phyloP scores from a whole-genome alignment of 176 grass and related monocot genomes.

The Aegilops bicornis region DNA sequence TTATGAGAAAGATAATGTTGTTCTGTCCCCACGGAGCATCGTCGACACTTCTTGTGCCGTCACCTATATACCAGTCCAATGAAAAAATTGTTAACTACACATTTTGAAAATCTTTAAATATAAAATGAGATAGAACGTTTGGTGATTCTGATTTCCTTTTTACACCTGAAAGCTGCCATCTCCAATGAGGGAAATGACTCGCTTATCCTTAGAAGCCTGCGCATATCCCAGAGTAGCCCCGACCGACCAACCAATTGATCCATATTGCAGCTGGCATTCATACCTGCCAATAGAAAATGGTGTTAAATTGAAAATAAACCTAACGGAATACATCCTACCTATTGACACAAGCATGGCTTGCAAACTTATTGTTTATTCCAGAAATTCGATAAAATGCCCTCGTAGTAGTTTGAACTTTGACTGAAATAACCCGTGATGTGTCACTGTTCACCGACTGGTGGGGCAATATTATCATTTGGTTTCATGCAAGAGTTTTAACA shows the following conservation, averaged over 20 bases:
- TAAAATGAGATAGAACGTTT: background rate
- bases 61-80: slow-evolving; percentile 31
- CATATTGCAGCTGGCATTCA: slow-evolving; percentile 69
- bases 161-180: slow-evolving; percentile 60
- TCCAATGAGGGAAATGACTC: slow-evolving; percentile 54
- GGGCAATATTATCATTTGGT: no score
- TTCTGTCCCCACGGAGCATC: slow-evolving; percentile 55
- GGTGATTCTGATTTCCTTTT: background rate
- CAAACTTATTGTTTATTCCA: no score
- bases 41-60: slow-evolving; percentile 56
- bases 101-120: background rate
- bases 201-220: slow-evolving; percentile 54
- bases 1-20: slow-evolving; percentile 60
- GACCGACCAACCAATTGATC: slow-evolving; percentile 59
- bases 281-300: slow-evolving; percentile 28
- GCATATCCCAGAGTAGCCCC: slow-evolving; percentile 55
- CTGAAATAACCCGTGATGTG: no score
- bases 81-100: background rate
- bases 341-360: background rate
- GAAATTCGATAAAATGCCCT: no score
- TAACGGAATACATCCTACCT: background rate
- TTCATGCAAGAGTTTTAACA: no score
- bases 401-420: no score
- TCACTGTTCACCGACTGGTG: no score
- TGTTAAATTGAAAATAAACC: background rate